Conservation (phyloP, 2,329 filamentous ascomycete genomes). For the Alternaria tenuissima region DNA sequence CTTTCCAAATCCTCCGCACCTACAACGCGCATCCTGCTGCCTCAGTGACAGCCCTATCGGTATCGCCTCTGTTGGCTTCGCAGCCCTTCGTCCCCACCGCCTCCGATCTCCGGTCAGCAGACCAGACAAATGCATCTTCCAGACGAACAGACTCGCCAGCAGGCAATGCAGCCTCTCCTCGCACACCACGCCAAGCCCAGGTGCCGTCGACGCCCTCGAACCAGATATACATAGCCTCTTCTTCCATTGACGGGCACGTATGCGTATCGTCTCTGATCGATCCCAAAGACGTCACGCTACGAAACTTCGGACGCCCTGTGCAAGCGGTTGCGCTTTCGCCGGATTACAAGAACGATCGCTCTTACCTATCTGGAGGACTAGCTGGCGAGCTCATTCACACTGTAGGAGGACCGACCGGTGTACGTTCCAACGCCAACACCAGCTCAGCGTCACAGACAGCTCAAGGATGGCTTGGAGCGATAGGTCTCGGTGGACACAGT, state of each 20-base stretch:
- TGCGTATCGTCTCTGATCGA: constrained; percentile 90
- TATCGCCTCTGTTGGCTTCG: constrained; percentile 80
- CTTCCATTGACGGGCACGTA: constrained; percentile 94
- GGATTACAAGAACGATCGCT: constrained; percentile 87
- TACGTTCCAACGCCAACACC: constrained; percentile 84
- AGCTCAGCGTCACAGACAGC: constrained; percentile 84
- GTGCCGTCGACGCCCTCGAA: constrained; percentile 83
- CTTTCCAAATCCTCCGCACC: constrained; percentile 79
- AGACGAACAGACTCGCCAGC: constrained; percentile 38
- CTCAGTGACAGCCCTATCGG: constrained; percentile 86
- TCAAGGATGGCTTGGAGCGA: constrained; percentile 88
- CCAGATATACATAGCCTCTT: constrained; percentile 90
- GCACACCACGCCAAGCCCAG: constrained; percentile 63
- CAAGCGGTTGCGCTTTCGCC: constrained; percentile 94
- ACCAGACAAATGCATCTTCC: constrained; percentile 53
- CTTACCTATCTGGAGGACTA: constrained; percentile 88
- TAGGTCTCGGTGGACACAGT: constrained; percentile 79
- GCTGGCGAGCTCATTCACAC: constrained; percentile 90
- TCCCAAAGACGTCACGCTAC: constrained; percentile 85
- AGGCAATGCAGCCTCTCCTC: constrained; percentile 57
- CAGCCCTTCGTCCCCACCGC: constrained; percentile 48
- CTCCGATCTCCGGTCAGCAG: constrained; percentile 30
- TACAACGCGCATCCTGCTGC: constrained; percentile 89
- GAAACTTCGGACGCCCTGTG: constrained; percentile 92
- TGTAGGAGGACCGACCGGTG: constrained; percentile 77